Evolutionary conservation across 352 stramenopile species (phyloP), one percentile per base, ranked within the genome.

Genomic region (Aphanomyces invadans): DNA sequence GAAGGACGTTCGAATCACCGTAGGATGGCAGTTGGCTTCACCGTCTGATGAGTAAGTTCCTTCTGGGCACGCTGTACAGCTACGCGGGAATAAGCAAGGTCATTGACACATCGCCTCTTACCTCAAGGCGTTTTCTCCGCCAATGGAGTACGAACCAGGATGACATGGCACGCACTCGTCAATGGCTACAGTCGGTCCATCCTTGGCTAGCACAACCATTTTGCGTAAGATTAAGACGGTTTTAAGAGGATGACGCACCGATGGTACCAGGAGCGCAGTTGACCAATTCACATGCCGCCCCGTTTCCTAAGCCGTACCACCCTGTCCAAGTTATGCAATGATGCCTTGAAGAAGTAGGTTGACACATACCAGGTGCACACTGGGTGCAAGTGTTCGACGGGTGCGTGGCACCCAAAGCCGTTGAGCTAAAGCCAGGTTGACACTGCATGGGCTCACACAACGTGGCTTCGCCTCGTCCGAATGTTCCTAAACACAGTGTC

Each of bases 361-460:
- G 15, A 42, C 15, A 83, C 29, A 70, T 66, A 25, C 74, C 72
- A 2, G 29, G 51, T 1, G 65, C 64, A 36, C 73, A 78, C 32
- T 65, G 17, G 28, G 64, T 38, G 52, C 73, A 80, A 46, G 73
- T 69, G 25, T 38, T 46, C 0, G 63, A 76, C 10, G 32, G 62
- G 25, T 74, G 71, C 2, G 66, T 62, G 4, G 73, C 73, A 2
- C 71, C 73, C 0, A 57, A 67, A 4, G 23, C 21, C 26, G 65
- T 62, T 26, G 74, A 72, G 11, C 73, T 57, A 54, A 54, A 80
- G 7, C 76, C 76, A 2, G 39, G 62, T 0, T 68, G 39, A 29
- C 76, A 83, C 39, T 73, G 26, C 1, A 76, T 74, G 2, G 71
- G 71, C 4, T 39, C 57, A 17, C 75, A 81, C 45, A 71, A 65